Base-by-base conservation (phyloP, 1,139 yeast genomes). In the Zygosaccharomyces pseudobailii region DNA sequence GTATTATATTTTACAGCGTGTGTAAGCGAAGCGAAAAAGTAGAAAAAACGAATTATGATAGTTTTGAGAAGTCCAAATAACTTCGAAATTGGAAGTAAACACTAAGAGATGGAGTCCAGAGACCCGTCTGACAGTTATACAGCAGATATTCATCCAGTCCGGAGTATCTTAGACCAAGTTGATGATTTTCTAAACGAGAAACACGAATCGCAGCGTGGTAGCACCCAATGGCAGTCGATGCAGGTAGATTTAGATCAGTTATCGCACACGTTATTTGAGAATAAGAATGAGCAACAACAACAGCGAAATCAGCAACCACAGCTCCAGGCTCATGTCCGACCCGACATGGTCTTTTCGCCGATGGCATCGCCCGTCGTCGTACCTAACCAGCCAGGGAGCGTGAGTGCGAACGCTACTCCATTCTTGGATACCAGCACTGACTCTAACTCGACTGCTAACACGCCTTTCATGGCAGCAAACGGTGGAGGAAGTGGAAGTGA, bases 101-200 rank as follows among this genome's bases (percentile, higher is more conserved):
- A 30, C 25, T 7, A 27, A 38, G 23, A 6, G 9, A 38, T 38
- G 41, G 41, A 27, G 25, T 10, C 41, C 33, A 28, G 17, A 23
- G 41, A 28, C 19, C 41, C 41, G 17, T 28, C 34, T 17, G 41
- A 38, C 5, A 27, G 34, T 20, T 38, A 38, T 38, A 23, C 31
- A 6, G 17, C 41, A 13, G 41, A 38, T 28, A 19, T 38, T 4
- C 39, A 56, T 30, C 49, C 52, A 22, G 52, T 61, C 4, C 54
- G 51, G 34, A 61, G 67, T 40, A 62, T 63, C 9, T 48, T 63
- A 33, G 68, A 63, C 47, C 67, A 63, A 41, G 68, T 63, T 2
- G 65, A 62, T 42, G 64, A 59, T 30, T 63, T 57, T 44, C 38
- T 63, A 28, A 58, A 58, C 22, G 62, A 60, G 9, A 38, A 43